These are phyloP conservation scores for Hymenoscyphus occultus DNA, from an alignment of 2,329 filamentous ascomycete species.

Conservation along the genomic window DNA sequence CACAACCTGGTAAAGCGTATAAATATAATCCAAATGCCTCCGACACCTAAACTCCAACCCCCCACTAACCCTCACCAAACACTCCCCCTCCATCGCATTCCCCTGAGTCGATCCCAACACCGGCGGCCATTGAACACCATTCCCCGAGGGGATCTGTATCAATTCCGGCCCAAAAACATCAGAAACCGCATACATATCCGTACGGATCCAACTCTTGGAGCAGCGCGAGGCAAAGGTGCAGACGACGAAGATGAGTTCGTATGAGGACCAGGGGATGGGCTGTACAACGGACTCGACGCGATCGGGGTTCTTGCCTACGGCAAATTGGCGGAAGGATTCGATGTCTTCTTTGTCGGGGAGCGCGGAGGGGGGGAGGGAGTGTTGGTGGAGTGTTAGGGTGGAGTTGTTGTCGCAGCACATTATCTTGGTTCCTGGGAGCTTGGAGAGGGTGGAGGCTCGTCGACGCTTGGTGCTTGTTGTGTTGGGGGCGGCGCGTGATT, in stretches of 20 bases:
- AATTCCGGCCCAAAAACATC: not conserved
- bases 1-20: no score
- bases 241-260: constrained; percentile 4
- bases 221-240: not conserved
- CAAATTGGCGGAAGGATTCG: not conserved
- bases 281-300: not conserved
- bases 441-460: no score
- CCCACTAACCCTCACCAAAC: no score
- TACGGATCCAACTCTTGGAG: not conserved
- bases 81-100: no score
- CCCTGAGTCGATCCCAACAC: no score
- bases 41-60: no score
- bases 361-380: not conserved
- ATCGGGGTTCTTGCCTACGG: constrained; percentile 3
- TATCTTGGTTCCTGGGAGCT: not conserved
- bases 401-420: constrained; percentile 2
- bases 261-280: constrained; percentile 1
- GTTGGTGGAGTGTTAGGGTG: not conserved
- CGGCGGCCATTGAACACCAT: no score
- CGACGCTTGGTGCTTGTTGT: no score
- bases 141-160: constrained; percentile 1
- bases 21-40: no score
- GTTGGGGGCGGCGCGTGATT: no score
- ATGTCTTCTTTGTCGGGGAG: not conserved
- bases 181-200: constrained; percentile 1